Percentiles rank a stretch among this genome's conserved stretches.
phyloP scores from a whole-genome alignment of 2,329 filamentous ascomycete species.

The Cladosporium sp. region DNA sequence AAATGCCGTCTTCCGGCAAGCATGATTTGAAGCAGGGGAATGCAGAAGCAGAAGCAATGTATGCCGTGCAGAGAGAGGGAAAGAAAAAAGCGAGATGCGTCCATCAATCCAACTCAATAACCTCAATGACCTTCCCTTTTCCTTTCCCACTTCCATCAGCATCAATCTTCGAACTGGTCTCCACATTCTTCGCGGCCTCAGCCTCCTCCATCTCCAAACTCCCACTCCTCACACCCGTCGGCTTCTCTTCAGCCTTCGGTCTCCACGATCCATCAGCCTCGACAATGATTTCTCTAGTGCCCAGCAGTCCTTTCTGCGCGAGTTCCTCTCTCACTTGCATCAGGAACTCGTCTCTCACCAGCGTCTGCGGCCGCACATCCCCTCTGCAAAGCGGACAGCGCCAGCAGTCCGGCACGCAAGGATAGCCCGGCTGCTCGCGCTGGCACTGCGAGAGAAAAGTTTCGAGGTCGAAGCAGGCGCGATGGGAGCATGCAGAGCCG shows the following conservation, averaged over 20 bases:
- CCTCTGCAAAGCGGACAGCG: slow-evolving; percentile 76
- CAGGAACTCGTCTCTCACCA: slow-evolving; percentile 74
- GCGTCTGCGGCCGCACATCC: slow-evolving; percentile 69
- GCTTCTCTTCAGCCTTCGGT: slow-evolving; percentile 22
- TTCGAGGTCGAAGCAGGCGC: slow-evolving; percentile 85
- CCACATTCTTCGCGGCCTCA: not conserved
- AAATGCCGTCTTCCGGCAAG: too few relatives aligned
- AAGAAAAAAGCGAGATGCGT: not conserved
- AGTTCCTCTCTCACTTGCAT: slow-evolving; percentile 54
- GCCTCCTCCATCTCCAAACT: slow-evolving; percentile 26
- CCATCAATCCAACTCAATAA: slow-evolving; percentile 24
- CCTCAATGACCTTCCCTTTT: slow-evolving; percentile 14
- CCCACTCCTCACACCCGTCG: slow-evolving; percentile 23
- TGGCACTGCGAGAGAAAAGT: slow-evolving; percentile 69
- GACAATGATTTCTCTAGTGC: slow-evolving; percentile 60
- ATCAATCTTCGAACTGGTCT: not conserved
- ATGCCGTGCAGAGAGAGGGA: not conserved
- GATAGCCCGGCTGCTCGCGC: slow-evolving; percentile 33
- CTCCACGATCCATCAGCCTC: slow-evolving; percentile 63
- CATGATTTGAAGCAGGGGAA: too few relatives aligned
- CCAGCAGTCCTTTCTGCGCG: slow-evolving; percentile 26
- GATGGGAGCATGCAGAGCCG: slow-evolving; percentile 65
- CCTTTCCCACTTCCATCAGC: not conserved
- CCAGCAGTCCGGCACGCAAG: slow-evolving; percentile 64
- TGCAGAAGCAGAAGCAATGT: not conserved